Percentiles rank a stretch among this genome's conserved stretches.
phyloP scores from a whole-genome alignment of 805 yeast species.

The Metschnikowia lunata region DNA sequence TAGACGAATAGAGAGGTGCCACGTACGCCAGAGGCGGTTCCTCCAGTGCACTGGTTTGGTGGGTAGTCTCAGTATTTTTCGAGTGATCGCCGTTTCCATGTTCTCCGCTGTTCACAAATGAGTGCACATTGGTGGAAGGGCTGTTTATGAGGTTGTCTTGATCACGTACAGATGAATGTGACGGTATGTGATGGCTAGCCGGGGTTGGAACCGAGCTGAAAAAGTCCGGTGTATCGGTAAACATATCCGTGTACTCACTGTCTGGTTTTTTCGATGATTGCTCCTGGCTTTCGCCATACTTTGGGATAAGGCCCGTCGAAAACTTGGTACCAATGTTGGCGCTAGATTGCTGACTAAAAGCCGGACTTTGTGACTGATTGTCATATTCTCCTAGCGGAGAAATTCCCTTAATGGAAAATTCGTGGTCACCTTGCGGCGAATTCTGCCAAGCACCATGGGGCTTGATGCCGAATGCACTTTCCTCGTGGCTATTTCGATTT shows the following conservation, averaged over 20 bases:
- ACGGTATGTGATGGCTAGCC: constrained; percentile 1
- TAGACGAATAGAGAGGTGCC: constrained; percentile 1
- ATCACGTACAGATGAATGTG: constrained; percentile 5
- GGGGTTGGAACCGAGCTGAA: constrained; percentile 17
- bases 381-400: constrained; percentile 10
- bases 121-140: constrained; percentile 14
- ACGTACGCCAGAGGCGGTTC: constrained; percentile 1
- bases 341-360: constrained; percentile 4
- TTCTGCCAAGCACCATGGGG: constrained; percentile 12
- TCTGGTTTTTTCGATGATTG: constrained; percentile 4
- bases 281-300: background rate
- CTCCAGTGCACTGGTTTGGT: background rate
- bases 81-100: background rate
- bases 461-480: constrained; percentile 9
- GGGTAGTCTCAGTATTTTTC: background rate
- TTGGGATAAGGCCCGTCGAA: background rate
- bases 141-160: constrained; percentile 13
- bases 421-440: constrained; percentile 7
- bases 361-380: constrained; percentile 5
- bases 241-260: constrained; percentile 12
- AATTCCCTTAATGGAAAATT: constrained; percentile 8
- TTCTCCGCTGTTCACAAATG: constrained; percentile 4
- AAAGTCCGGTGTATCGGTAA: constrained; percentile 18
- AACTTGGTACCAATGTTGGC: constrained; percentile 1
- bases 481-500: background rate